These are phyloP conservation scores for Sporodiniella umbellata DNA, from an alignment of 371 early-diverging fungal genomes.

Conservation along the genomic window DNA sequence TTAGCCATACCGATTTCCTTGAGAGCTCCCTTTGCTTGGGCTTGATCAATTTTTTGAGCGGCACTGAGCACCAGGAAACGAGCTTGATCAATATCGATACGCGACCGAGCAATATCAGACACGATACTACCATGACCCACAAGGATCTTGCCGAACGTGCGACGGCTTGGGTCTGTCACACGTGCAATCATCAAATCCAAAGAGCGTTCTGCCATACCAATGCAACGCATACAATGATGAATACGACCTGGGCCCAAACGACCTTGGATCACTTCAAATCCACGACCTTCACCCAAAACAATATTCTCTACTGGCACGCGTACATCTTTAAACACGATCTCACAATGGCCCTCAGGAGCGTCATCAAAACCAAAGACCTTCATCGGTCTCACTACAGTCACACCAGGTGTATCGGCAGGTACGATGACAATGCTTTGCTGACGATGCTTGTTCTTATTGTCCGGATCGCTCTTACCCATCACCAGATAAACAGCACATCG, in stretches of 20 bases:
- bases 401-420: slow-evolving; percentile 84
- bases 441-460: slow-evolving; percentile 66
- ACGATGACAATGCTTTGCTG: slow-evolving; percentile 92
- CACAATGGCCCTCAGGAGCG: slow-evolving; percentile 93
- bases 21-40: slow-evolving; percentile 83
- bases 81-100: slow-evolving; percentile 90
- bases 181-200: slow-evolving; percentile 83
- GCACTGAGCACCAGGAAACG: slow-evolving; percentile 88
- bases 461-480: slow-evolving; percentile 84
- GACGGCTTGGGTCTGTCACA: slow-evolving; percentile 79
- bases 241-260: slow-evolving; percentile 90
- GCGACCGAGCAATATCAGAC: slow-evolving; percentile 77
- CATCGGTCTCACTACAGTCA: slow-evolving; percentile 83
- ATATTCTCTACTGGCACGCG: slow-evolving; percentile 86
- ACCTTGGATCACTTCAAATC: slow-evolving; percentile 96
- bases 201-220: slow-evolving; percentile 92
- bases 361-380: slow-evolving; percentile 94
- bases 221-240: slow-evolving; percentile 86
- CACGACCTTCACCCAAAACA: slow-evolving; percentile 92
- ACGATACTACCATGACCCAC: slow-evolving; percentile 80
- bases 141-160: slow-evolving; percentile 83
- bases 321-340: slow-evolving; percentile 87
- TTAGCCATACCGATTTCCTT: slow-evolving; percentile 96
- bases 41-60: slow-evolving; percentile 85
- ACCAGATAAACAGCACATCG: slow-evolving; percentile 79